Evolutionary conservation across 768 basidiomycete genomes (phyloP).

Genomic region (Suillus hirtellus): DNA sequence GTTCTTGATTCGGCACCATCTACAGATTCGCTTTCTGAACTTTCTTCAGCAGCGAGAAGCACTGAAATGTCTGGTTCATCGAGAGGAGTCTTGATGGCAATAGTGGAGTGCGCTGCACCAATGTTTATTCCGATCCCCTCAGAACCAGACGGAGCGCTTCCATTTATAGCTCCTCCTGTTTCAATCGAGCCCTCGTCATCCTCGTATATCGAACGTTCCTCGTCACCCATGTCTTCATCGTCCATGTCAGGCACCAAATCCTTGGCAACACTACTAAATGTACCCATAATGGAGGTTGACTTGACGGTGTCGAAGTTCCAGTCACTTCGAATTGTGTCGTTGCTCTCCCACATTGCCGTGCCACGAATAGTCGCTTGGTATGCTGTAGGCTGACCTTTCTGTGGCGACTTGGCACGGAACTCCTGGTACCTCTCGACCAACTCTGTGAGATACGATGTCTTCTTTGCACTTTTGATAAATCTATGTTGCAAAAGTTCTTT

Average conservation of each 20-base stretch:
- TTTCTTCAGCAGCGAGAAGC: slow-evolving; percentile 37
- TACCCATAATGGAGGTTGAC: slow-evolving; percentile 72
- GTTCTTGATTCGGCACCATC: slow-evolving; percentile 38
- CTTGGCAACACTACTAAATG: slow-evolving; percentile 70
- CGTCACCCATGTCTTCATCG: slow-evolving; percentile 49
- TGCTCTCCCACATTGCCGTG: slow-evolving; percentile 65
- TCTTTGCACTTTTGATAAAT: slow-evolving; percentile 84
- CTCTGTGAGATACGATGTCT: slow-evolving; percentile 82
- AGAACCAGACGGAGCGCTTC: slow-evolving; percentile 50
- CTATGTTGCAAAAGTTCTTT: slow-evolving; percentile 92
- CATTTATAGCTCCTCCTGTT: slow-evolving; percentile 62
- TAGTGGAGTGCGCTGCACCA: slow-evolving; percentile 67
- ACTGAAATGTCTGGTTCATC: slow-evolving; percentile 45
- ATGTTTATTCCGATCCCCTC: slow-evolving; percentile 49
- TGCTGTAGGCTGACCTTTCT: slow-evolving; percentile 48
- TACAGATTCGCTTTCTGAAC: slow-evolving; percentile 43
- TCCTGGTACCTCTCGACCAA: slow-evolving; percentile 88
- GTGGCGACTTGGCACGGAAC: slow-evolving; percentile 61
- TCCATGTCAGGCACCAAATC: slow-evolving; percentile 67
- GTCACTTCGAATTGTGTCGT: slow-evolving; percentile 81
- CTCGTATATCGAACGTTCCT: slow-evolving; percentile 39
- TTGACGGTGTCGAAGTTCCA: slow-evolving; percentile 95
- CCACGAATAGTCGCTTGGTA: slow-evolving; percentile 60
- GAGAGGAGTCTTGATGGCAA: slow-evolving; percentile 54
- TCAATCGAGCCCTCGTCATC: slow-evolving; percentile 57